These are phyloP conservation scores for Zygoascus meyerae DNA, from an alignment of 1,139 yeast genomes.

Conservation along the genomic window DNA sequence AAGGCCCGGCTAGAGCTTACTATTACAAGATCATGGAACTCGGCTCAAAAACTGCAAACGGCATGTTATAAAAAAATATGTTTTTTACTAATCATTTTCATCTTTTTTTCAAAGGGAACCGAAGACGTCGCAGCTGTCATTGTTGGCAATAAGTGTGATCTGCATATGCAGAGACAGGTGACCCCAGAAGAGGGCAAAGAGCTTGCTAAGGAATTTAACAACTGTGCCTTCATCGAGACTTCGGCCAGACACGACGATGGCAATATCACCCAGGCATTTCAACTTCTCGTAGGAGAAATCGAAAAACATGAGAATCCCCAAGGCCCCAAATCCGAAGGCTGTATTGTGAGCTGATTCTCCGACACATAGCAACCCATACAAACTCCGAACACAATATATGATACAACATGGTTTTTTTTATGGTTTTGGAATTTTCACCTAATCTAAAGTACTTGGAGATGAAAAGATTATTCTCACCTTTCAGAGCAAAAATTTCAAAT, in stretches of 20 bases:
- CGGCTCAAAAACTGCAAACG: no score
- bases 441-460: not conserved
- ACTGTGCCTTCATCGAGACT: conserved; percentile 68
- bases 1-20: no score
- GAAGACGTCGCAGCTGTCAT: conserved; percentile 71
- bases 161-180: conserved; percentile 45
- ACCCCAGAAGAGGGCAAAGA: conserved; percentile 55
- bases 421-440: not conserved
- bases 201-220: conserved; percentile 51
- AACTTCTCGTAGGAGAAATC: conserved; percentile 60
- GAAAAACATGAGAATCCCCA: conserved; percentile 37
- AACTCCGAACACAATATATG: not conserved
- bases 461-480: not conserved
- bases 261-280: conserved; percentile 60
- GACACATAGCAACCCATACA: not conserved
- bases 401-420: not conserved
- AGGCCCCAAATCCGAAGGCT: conserved; percentile 7
- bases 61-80: conserved; percentile 11
- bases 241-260: conserved; percentile 63
- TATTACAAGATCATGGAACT: no score
- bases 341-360: conserved; percentile 4
- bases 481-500: conserved; percentile 51
- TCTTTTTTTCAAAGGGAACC: conserved; percentile 45
- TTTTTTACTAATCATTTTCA: not conserved
- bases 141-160: conserved; percentile 79